A percentile compares a stretch with the other conserved stretches of the same genome.
Conservation (phyloP, 805 yeast genomes). For the Candida incommunis region DNA sequence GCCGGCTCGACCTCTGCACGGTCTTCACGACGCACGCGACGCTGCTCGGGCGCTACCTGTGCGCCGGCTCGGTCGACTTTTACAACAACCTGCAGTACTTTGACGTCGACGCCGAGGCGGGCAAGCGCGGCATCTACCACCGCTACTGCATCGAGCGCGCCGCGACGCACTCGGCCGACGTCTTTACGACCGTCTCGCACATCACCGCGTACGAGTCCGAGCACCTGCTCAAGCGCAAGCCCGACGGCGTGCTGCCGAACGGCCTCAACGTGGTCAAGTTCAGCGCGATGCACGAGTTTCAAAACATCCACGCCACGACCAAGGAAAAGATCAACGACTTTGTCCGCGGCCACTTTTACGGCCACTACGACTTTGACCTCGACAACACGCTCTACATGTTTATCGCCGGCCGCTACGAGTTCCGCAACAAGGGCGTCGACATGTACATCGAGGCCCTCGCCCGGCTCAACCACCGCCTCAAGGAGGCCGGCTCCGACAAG, state of each 20-base stretch:
- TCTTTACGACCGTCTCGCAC: constrained; percentile 92
- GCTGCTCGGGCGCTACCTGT: constrained; percentile 79
- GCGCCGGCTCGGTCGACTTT: constrained; percentile 95
- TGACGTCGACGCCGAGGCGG: constrained; percentile 97
- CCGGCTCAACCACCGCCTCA: constrained; percentile 74
- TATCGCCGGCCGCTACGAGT: constrained; percentile 96
- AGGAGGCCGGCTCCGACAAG: constrained; percentile 67
- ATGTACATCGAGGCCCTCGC: constrained; percentile 88
- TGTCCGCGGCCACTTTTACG: constrained; percentile 93
- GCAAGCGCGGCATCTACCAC: constrained; percentile 93
- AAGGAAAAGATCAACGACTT: constrained; percentile 90
- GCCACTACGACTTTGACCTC: constrained; percentile 86
- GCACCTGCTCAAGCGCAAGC: constrained; percentile 84
- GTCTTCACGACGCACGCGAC: constrained; percentile 98
- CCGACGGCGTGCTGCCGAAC: constrained; percentile 95
- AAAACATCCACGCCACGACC: constrained; percentile 82
- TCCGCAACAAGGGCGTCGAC: constrained; percentile 92
- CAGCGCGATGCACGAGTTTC: constrained; percentile 96
- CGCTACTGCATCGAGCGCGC: constrained; percentile 94
- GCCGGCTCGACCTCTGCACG: constrained; percentile 86
- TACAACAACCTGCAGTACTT: constrained; percentile 79
- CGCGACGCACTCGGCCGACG: constrained; percentile 92
- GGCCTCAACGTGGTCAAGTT: constrained; percentile 92
- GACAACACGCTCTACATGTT: constrained; percentile 90
- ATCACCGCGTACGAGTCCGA: constrained; percentile 95